Conservation (phyloP, 1,139 yeast species). For the Diutina catenulata region DNA sequence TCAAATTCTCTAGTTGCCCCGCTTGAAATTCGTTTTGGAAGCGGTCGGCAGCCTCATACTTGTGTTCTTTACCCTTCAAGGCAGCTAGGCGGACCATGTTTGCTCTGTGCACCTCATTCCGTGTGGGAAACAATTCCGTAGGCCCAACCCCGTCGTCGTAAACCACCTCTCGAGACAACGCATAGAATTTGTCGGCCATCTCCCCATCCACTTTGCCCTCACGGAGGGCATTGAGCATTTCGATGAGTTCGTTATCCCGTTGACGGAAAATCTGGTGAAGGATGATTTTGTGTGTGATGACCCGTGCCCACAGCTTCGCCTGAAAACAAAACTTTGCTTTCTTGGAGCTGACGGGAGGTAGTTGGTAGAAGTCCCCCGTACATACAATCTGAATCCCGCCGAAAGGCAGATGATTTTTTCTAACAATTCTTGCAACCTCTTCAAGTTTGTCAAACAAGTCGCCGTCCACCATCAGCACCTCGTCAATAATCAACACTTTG, state of each 20-base stretch:
- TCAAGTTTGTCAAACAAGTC: constrained; percentile 60
- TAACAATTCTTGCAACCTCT: constrained; percentile 43
- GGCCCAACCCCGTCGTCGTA: constrained; percentile 73
- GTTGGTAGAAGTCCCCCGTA: constrained; percentile 85
- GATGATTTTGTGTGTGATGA: constrained; percentile 55
- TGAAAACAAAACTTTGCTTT: constrained; percentile 38
- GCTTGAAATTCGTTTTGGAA: too few relatives aligned
- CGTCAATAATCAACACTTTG: constrained; percentile 69
- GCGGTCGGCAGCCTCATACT: constrained; percentile 47
- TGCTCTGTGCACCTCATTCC: constrained; percentile 63
- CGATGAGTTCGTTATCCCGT: constrained; percentile 61
- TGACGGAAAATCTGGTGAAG: constrained; percentile 83
- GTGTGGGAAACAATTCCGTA: constrained; percentile 66
- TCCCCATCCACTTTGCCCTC: constrained; percentile 32
- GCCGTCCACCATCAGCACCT: constrained; percentile 83
- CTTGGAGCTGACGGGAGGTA: constrained; percentile 65
- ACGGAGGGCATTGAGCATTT: constrained; percentile 82
- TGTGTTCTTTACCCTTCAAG: constrained; percentile 24
- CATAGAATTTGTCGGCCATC: constrained; percentile 31
- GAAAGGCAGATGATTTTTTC: constrained; percentile 48
- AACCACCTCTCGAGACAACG: constrained; percentile 38
- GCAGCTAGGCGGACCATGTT: constrained; percentile 40
- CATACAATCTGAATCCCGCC: constrained; percentile 83
- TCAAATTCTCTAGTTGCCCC: too few relatives aligned
- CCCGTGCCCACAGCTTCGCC: constrained; percentile 56